phyloP scores from a whole-genome alignment of 139 green algal genomes.

The Ettlia oleoabundans region DNA sequence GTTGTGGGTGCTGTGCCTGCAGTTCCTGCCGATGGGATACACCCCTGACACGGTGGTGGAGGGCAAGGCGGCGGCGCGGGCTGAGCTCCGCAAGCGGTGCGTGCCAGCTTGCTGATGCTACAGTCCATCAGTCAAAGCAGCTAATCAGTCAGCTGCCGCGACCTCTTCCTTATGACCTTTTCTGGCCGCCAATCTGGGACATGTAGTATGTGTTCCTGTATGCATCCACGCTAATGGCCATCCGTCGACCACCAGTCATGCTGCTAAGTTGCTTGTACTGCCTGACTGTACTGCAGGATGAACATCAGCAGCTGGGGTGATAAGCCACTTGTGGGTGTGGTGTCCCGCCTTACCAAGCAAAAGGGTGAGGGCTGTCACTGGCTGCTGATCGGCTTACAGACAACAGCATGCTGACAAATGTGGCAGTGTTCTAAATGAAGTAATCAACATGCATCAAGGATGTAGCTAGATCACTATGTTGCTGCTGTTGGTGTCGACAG shows the following conservation, averaged over 20 bases:
- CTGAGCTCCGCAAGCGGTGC: conserved; percentile 64
- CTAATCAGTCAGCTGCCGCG: not conserved
- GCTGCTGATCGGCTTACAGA: no score
- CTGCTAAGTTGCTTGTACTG: not conserved
- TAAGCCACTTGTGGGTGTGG: conserved; percentile 78
- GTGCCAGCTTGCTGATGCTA: not conserved
- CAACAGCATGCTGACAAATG: no score
- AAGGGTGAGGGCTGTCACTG: conserved; percentile 78
- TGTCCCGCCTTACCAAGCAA: conserved; percentile 88
- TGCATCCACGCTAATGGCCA: no score
- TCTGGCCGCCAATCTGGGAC: no score
- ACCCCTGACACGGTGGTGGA: conserved; percentile 46
- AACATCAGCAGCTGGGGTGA: conserved; percentile 69
- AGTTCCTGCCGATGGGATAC: conserved; percentile 82
- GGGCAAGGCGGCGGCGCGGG: conserved; percentile 73
- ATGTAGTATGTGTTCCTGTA: no score
- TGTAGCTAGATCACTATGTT: no score
- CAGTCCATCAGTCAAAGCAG: not conserved
- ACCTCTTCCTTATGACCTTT: not conserved
- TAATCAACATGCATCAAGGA: no score
- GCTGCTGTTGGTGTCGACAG: no score
- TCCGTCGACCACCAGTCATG: not conserved
- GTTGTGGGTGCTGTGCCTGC: not conserved
- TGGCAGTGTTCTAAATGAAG: no score
- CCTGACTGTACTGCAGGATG: conserved; percentile 33